Base-by-base conservation (phyloP, 192 early-diverging fungal species). In the Backusella mclennaniae region DNA sequence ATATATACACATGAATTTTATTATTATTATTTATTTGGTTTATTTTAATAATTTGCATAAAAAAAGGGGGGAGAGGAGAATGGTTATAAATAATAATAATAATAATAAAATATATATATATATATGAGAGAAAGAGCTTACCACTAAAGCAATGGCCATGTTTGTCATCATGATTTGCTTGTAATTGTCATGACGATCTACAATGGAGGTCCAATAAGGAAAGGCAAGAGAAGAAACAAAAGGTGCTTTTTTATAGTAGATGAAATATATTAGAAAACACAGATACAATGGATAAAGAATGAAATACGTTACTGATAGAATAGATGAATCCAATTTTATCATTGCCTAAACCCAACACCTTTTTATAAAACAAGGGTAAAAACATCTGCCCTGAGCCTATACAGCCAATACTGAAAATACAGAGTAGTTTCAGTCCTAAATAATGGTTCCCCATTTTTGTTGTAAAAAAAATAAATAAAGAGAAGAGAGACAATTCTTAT, bases 321-420 rank as follows among this genome's bases (percentile, higher is more conserved):
- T 38, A 77, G 6, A 77, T 69, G 15, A 77, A 23, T 38, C 76
- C 76, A 23, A 77, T 77, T 56, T 77, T 77, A 69, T 77, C 76
- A 7, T 70, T 71, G 26, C 76, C 70, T 33, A 77, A 46, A 19
- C 39, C 56, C 3, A 77, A 29, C 4, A 77, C 59, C 31, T 77
- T 70, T 66, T 77, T 72, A 59, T 71, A 77, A 46, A 77, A 77
- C 6, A 69, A 59, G 35, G 76, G 76, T 33, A 77, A 23, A 35
- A 70, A 77, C 36, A 77, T 49, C 35, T 70, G 67, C 4, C 46
- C 35, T 5, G 76, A 70, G 3, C 69, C 76, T 21, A 77, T 56
- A 66, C 76, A 71, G n/a, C 76, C 76, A 3, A 77, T 77, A 42
- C 76, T 77, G 35, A 77, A 77, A 35, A 77, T 69, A 63, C 67